Conservation (phyloP, 805 yeast genomes). For the Yarrowia deformans region DNA sequence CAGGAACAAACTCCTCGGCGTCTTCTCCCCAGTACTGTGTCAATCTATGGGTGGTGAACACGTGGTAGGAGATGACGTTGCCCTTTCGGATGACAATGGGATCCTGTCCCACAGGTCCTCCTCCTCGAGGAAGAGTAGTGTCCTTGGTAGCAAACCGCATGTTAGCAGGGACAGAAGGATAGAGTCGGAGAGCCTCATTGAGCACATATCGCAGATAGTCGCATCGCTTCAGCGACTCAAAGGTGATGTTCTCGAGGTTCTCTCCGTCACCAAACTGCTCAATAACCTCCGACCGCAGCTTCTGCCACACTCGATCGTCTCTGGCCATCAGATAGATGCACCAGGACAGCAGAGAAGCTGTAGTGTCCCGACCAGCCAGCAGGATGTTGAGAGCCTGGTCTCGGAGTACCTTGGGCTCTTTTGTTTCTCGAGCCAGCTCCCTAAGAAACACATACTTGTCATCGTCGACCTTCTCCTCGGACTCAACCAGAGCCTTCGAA, state of each 20-base stretch:
- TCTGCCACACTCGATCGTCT: constrained; percentile 47
- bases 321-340: constrained; percentile 56
- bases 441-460: constrained; percentile 57
- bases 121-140: constrained; percentile 61
- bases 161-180: constrained; percentile 61
- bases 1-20: constrained; percentile 56
- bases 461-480: constrained; percentile 43
- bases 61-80: constrained; percentile 52
- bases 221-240: constrained; percentile 58
- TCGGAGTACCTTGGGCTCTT: constrained; percentile 56
- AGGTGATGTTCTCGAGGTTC: constrained; percentile 48
- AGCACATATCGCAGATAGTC: constrained; percentile 57
- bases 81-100: constrained; percentile 58
- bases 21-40: constrained; percentile 55
- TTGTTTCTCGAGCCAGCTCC: constrained; percentile 59
- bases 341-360: constrained; percentile 59
- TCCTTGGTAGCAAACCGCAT: constrained; percentile 56
- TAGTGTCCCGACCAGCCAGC: constrained; percentile 65
- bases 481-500: constrained; percentile 49
- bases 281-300: constrained; percentile 53
- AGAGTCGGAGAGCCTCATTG: constrained; percentile 59
- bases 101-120: constrained; percentile 53
- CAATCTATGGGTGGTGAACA: constrained; percentile 56
- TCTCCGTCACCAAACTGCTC: constrained; percentile 51
- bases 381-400: constrained; percentile 61